Base-by-base conservation (phyloP, 345 rosid genomes). In the Noccaea caerulescens region DNA sequence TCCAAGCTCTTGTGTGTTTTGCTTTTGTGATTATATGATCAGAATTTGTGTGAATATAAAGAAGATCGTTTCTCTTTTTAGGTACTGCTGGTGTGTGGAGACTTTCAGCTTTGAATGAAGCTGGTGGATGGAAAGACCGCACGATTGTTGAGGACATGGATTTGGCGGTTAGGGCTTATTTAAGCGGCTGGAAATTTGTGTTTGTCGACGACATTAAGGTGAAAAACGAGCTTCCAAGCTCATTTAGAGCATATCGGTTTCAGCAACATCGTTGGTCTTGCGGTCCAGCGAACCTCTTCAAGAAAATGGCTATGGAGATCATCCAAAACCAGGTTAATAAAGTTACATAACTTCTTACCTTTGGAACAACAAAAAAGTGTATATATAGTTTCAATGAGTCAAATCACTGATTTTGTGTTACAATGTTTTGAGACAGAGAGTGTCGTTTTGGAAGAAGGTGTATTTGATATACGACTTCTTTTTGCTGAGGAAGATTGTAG, bases 1-100 rank as follows among this genome's bases (percentile, higher is more conserved):
- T 36, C n/a, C 1, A 73, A 32, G 54, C 37, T 7, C 54, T 47
- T 43, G 63, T 72, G 57, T 66, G 37, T 4, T 23, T 56, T 72
- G 7, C 4, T 18, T 20, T 20, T 20, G 23, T 20, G 23, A 39
- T 4, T 39, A 39, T 33, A 2, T 43, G 63, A 25, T 52, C 45
- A 0, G 11, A 1, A 1, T 10, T 37, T 20, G 20, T 25, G 41
- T 39, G 4, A 32, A 12, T 65, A 32, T 10, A 34, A 41, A 41
- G 42, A 47, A 66, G 3, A 16, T 14, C 1, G 27, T 72, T 16
- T 44, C 20, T 14, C 5, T 77, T 68, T 73, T 68, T 73, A 92
- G 98, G 98, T 2, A 93, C 98, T 0, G 98, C 98, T 18, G 98
- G 97, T 33, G 88, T 93, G 2, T 93, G 98, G 98, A 90, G 96